A percentile compares a stretch with the other conserved stretches of the same genome.
These are phyloP conservation scores for Exophiala alcalophila DNA, from an alignment of 2,329 filamentous ascomycete species.

Conservation along the genomic window DNA sequence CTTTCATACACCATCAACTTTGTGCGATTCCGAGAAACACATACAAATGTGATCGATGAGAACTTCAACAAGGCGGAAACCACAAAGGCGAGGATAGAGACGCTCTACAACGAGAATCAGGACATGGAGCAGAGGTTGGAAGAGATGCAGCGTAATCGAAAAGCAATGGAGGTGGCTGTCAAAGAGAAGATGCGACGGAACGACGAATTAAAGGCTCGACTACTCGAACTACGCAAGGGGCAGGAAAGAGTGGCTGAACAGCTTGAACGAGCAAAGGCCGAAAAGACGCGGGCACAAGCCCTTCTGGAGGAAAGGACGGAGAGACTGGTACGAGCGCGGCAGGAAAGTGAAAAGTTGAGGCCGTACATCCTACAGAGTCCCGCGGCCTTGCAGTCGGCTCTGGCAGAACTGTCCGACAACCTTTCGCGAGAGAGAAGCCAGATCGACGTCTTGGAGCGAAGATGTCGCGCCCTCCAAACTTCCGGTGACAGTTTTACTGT, in stretches of 20 bases:
- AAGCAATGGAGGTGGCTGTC: constrained; percentile 75
- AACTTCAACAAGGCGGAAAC: constrained; percentile 88
- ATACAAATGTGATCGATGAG: constrained; percentile 83
- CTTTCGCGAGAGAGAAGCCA: constrained; percentile 75
- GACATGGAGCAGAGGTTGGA: constrained; percentile 76
- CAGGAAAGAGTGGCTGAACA: constrained; percentile 81
- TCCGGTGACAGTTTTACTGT: constrained; percentile 85
- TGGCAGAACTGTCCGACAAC: constrained; percentile 77
- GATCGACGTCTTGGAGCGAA: constrained; percentile 82
- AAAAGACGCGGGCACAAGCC: constrained; percentile 72
- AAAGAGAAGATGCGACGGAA: constrained; percentile 82
- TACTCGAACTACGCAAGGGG: constrained; percentile 75
- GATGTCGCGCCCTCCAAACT: constrained; percentile 85
- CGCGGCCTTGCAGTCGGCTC: constrained; percentile 72
- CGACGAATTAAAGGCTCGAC: constrained; percentile 76
- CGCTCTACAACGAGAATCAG: constrained; percentile 79
- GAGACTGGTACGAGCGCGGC: constrained; percentile 62
- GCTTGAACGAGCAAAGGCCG: constrained; percentile 76
- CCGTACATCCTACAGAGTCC: constrained; percentile 92
- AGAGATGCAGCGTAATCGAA: constrained; percentile 76
- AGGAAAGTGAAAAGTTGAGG: constrained; percentile 83
- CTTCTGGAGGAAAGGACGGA: constrained; percentile 51
- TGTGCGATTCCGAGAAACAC: constrained; percentile 90
- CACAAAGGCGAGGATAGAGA: constrained; percentile 83
- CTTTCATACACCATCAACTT: constrained; percentile 99